A percentile compares a stretch with the other conserved stretches of the same genome.
These are phyloP conservation scores for Suillus hirtellus DNA, from an alignment of 768 basidiomycete species.

Conservation along the genomic window DNA sequence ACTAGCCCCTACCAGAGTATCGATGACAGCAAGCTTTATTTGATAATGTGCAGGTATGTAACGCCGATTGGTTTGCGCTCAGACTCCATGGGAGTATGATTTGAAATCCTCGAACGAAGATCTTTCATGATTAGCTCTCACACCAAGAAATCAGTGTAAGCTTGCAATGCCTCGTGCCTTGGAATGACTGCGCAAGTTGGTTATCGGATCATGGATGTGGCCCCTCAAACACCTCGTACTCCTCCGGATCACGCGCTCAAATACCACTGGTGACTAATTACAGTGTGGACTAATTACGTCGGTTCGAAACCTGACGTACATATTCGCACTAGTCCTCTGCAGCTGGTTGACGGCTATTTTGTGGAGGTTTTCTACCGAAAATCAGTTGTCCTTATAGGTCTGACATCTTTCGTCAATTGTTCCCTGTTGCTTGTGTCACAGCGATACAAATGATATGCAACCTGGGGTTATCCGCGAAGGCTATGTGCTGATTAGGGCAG, in stretches of 20 bases:
- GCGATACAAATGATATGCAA: not conserved
- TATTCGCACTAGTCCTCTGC: not conserved
- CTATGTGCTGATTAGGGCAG: not conserved
- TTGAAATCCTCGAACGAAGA: not conserved
- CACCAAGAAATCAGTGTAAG: not conserved
- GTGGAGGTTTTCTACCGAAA: not conserved
- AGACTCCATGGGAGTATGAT: not conserved
- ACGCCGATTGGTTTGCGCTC: not conserved
- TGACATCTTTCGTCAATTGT: not conserved
- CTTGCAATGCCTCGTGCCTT: not conserved
- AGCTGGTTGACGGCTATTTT: not conserved
- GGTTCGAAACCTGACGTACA: not conserved
- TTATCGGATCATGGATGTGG: not conserved
- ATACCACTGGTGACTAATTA: not conserved
- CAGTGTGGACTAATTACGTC: not conserved
- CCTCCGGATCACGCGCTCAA: not conserved
- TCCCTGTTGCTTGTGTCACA: not conserved
- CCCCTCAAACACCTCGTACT: not conserved
- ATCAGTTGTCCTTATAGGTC: not conserved
- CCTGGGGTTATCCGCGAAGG: not conserved
- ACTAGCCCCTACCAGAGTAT: not conserved
- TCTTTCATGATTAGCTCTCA: not conserved
- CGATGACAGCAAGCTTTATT: not conserved
- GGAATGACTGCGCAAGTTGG: not conserved
- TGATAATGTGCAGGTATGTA: not conserved